Conservation (phyloP, 805 yeast genomes). For the Sporopachydermia quercuum region DNA sequence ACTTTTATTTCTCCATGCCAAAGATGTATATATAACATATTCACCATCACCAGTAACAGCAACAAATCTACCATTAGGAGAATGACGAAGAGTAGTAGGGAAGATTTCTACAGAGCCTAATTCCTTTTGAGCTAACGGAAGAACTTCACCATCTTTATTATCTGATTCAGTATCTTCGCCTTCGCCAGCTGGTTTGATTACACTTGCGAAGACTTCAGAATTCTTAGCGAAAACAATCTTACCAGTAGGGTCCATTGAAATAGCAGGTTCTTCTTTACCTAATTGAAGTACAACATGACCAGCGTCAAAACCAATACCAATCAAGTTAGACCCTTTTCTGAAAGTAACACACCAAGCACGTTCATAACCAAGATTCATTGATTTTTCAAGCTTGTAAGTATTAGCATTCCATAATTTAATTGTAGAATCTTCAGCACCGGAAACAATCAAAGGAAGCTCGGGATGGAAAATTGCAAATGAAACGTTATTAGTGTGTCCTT, state of each 20-base stretch:
- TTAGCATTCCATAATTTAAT: constrained; percentile 90
- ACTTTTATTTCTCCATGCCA: constrained; percentile 95
- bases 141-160: constrained; percentile 58
- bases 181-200: constrained; percentile 48
- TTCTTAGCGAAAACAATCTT: constrained; percentile 85
- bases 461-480: constrained; percentile 97
- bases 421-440: constrained; percentile 95
- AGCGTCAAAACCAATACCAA: constrained; percentile 90
- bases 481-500: constrained; percentile 88
- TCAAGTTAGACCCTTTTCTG: constrained; percentile 56
- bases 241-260: constrained; percentile 88
- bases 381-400: constrained; percentile 86
- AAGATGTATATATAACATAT: constrained; percentile 86
- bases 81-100: constrained; percentile 77
- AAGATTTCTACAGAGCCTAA: constrained; percentile 88
- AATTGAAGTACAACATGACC: constrained; percentile 81
- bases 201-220: constrained; percentile 74
- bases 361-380: constrained; percentile 81
- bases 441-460: constrained; percentile 84
- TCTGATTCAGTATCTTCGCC: constrained; percentile 33
- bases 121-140: constrained; percentile 73
- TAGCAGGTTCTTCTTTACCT: constrained; percentile 89
- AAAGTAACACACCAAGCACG: constrained; percentile 92
- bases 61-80: constrained; percentile 95
- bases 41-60: constrained; percentile 98